Conservation (phyloP, 495 filamentous ascomycete species). For the Podospora fimiseda region DNA sequence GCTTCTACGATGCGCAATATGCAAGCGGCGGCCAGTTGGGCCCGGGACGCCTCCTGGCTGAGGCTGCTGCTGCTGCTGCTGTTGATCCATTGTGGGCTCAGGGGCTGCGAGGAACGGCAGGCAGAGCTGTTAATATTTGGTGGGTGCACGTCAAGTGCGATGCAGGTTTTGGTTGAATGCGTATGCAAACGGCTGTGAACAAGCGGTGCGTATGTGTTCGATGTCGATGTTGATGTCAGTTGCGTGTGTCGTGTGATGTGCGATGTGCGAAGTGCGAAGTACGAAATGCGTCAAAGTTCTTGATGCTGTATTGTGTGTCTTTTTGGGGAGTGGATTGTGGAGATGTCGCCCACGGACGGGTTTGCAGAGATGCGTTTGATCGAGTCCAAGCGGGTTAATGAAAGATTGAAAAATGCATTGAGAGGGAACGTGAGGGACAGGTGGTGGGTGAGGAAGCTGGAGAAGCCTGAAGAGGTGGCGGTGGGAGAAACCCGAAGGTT, state of each 20-base stretch:
- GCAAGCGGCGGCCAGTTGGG: constrained; percentile 81
- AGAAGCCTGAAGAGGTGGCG: constrained; percentile 13
- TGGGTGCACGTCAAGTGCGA: constrained; percentile 49
- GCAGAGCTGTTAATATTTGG: constrained; percentile 8
- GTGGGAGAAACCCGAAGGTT: constrained; percentile 16
- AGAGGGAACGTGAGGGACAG: constrained; percentile 30
- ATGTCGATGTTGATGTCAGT: not conserved
- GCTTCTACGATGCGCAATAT: constrained; percentile 95
- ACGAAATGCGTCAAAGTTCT: not conserved
- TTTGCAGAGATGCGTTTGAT: constrained; percentile 14
- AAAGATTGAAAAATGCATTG: constrained; percentile 25
- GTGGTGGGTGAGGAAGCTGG: constrained; percentile 13
- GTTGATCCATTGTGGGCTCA: constrained; percentile 56
- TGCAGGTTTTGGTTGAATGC: constrained; percentile 12
- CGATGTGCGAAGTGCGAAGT: not conserved
- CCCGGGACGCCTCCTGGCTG: constrained; percentile 63
- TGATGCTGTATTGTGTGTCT: constrained; percentile 4
- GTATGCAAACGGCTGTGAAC: constrained; percentile 10
- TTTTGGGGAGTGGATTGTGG: constrained; percentile 17
- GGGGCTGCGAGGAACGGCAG: constrained; percentile 12
- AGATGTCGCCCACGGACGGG: constrained; percentile 25
- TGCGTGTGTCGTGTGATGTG: not conserved
- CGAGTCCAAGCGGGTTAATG: constrained; percentile 29
- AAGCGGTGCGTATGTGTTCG: constrained; percentile 6
- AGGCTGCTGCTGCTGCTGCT: constrained; percentile 44